Evolutionary conservation across 2,329 filamentous ascomycete species (phyloP), one percentile per base, ranked within the genome.

Genomic region (Aspergillus sp.): DNA sequence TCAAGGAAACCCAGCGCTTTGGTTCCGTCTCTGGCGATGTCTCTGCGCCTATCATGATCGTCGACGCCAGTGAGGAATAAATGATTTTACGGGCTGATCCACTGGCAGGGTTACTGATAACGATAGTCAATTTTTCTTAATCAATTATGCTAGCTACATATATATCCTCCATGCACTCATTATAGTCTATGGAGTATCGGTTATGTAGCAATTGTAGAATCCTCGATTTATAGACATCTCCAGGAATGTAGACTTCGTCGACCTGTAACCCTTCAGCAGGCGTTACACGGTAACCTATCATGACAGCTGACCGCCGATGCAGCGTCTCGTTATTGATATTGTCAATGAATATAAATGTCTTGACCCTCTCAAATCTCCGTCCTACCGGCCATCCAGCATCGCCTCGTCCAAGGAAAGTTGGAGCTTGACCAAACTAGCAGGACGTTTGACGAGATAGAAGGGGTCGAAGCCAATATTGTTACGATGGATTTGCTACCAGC

Each of bases 401-500:
- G 53, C 53, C 9, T 52, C 44, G 44, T 69, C 63, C 5, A 72
- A 45, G 5, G 58, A 47, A 1, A 20, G 10, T 44, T 66, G 66
- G 1, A 72, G 56, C 35, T 66, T 67, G 5, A 47, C 46, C 13
- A 59, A 54, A 9, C 58, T 56, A 1, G 42, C 35, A 1, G 65
- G 67, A 32, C 64, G 45, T 37, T 61, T 65, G n/a, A 59, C 54
- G 5, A 72, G 54, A 49, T 58, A 64, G 50, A 58, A 71, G 10
- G 53, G 2, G 51, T 46, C 9, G 51, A 44, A 1, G 65, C 58
- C 4, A 71, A 52, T 0, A 61, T 60, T 2, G 57, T 60, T 0
- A 62, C 62, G 1, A 59, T 67, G 5, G 67, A 72, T 15, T 72
- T 69, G 43, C 67, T 70, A 10, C 54, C 55, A 1, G 51, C 54